phyloP scores from a whole-genome alignment of 2,329 filamentous ascomycete species.

The Fusarium succisae region DNA sequence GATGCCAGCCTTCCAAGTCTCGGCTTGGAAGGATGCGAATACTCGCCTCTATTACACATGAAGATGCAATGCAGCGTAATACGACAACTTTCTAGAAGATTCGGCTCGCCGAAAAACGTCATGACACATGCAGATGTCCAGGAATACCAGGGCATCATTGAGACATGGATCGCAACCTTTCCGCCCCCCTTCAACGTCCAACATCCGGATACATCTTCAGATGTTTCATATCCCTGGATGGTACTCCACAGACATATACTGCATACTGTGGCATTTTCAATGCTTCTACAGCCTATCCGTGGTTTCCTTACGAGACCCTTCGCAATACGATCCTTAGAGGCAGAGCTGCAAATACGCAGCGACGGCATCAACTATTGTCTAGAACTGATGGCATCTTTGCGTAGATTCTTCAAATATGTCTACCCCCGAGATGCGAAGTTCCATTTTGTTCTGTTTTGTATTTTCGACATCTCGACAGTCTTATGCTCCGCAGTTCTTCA shows the following conservation, averaged over 20 bases:
- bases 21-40: conserved; percentile 44
- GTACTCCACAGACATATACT: conserved; percentile 57
- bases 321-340: conserved; percentile 38
- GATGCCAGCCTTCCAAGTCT: conserved; percentile 47
- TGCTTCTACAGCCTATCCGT: conserved; percentile 57
- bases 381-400: conserved; percentile 53
- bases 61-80: conserved; percentile 50
- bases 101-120: conserved; percentile 45
- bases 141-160: conserved; percentile 48
- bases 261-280: conserved; percentile 55
- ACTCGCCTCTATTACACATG: conserved; percentile 49
- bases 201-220: conserved; percentile 53
- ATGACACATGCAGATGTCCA: conserved; percentile 43
- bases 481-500: conserved; percentile 62
- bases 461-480: conserved; percentile 62
- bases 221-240: conserved; percentile 54
- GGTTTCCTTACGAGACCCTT: conserved; percentile 54
- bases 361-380: conserved; percentile 56
- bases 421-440: conserved; percentile 59
- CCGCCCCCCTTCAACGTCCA: conserved; percentile 52
- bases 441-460: conserved; percentile 58
- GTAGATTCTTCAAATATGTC: conserved; percentile 54
- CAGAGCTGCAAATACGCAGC: conserved; percentile 51
- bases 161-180: conserved; percentile 55
- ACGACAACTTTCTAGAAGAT: conserved; percentile 43